Evolutionary conservation across 441 rosid species (phyloP), one percentile per base, ranked within the genome.

Genomic region (Syzygium syzygioides): DNA sequence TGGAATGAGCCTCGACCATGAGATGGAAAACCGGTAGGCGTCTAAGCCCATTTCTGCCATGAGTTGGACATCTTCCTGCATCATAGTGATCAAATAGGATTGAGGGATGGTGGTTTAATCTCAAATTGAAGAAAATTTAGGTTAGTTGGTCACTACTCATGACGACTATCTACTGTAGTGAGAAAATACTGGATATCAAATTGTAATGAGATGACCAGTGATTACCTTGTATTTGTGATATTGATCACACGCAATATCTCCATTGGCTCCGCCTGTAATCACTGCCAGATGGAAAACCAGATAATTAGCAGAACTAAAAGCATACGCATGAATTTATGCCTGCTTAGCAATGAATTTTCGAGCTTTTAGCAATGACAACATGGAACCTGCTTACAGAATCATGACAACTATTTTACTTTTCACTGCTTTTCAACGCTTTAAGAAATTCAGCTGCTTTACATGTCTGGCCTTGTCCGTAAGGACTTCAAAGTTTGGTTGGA

Each of bases 21-120:
- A 90, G 45, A 90, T 88, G 41, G 91, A 90, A 84, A 90, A 90
- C 71, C 90, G 84, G 23, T 86, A 90, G 0, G 68, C 89, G 26
- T 90, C 91, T 59, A 88, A 90, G 37, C 88, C 86, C 53, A 57
- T 85, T 55, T 87, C 91, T 7, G 30, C 89, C 91, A 90, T 90
- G 34, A 90, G 90, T 66, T 86, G 86, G 60, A 90, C 91, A 86
- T 90, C 91, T 66, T 90, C 91, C 91, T 90, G 91, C 66, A 88
- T 34, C 9, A 30, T 14, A 66, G n/a, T 12, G 60, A 32, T 26
- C 86, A 60, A 30, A 55, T 19, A 26, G n/a, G 52, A 37, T 55
- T 41, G 79, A 3, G 28, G 55, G 4, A 30, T 37, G n/a, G 85
- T 34, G 83, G 83, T 2, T 71, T 71, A 37, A 15, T 32, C 15